Conservation (phyloP, 2,329 filamentous ascomycete genomes). For the Cordyceps farinosa region DNA sequence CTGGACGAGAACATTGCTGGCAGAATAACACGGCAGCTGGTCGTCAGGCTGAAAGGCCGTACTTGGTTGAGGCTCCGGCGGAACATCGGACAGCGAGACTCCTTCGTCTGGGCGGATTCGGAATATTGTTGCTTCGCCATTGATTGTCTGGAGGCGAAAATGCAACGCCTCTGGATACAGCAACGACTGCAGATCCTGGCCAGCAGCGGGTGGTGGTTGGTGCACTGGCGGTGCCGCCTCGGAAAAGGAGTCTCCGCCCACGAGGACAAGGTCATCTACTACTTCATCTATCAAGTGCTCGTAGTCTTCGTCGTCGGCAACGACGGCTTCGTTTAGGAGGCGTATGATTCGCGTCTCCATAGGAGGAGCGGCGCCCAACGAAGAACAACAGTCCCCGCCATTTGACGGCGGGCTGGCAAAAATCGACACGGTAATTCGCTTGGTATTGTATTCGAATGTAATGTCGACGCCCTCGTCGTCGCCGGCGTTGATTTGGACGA, state of each 20-base stretch:
- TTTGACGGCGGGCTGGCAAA: too few relatives aligned
- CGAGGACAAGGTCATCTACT: neutral
- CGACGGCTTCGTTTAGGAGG: too few relatives aligned
- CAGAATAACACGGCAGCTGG: constrained; percentile 1
- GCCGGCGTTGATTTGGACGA: too few relatives aligned
- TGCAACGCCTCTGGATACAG: constrained; percentile 4
- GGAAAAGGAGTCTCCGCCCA: neutral
- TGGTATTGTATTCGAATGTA: too few relatives aligned
- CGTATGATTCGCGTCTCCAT: too few relatives aligned
- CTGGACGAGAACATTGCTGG: constrained; percentile 1
- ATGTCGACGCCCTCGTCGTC: too few relatives aligned
- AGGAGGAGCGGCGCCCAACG: too few relatives aligned
- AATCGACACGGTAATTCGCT: too few relatives aligned
- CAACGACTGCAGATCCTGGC: neutral
- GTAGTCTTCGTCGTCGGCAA: neutral
- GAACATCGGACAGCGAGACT: neutral
- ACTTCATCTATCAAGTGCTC: neutral
- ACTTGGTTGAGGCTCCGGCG: constrained; percentile 3
- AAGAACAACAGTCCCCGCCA: too few relatives aligned
- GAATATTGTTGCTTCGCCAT: neutral
- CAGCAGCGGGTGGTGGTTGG: neutral
- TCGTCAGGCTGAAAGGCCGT: neutral
- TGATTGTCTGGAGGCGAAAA: neutral
- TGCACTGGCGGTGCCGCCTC: neutral
- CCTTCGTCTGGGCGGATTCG: constrained; percentile 1